Base-by-base conservation (phyloP, 1,139 yeast species). In the Diutina pseudorugosa region DNA sequence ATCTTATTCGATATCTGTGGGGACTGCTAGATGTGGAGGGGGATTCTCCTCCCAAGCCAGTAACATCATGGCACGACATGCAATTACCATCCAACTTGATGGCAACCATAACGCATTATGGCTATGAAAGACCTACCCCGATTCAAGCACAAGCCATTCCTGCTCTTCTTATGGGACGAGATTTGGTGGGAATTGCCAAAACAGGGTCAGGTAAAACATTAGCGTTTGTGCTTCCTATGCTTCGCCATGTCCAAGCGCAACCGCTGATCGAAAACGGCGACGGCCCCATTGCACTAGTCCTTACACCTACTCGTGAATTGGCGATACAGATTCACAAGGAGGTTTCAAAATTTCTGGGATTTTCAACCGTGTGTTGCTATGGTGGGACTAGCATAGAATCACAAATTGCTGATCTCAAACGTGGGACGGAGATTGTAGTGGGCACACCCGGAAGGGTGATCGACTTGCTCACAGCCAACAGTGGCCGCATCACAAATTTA, bases 181-280 rank as follows among this genome's bases (percentile, higher is more conserved):
- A 94, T 69, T 80, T 93, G 4, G 85, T 94, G 52, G 98, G 96
- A 6, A 85, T 93, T 36, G 98, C 98, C 0, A 89, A 90, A 59
- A 93, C 99, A 0, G 98, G 99, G 0, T 88, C 97, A 2, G 98
- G 98, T 1, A 93, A 93, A 63, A 94, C 98, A 0, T 74, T 93
- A 61, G 85, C 97, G 1, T 94, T 88, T 66, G 71, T 90, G 9
- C 64, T 94, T 11, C 98, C 98, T 0, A 68, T 93, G 69, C 71
- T 93, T 51, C 74, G 96, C 52, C 98, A 93, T 56, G 79, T 94
- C 5, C 79, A 77, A 56, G 93, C 85, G 51, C 93, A 86, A 59
- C 71, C 79, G 2, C 79, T 81, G 0, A 59, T 87, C 36, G 60
- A 70, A 1, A 66, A 68, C 2, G 86, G 74, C 47, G 68, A 79